Percentiles rank a stretch among this genome's conserved stretches.
Conservation (phyloP, 108 stramenopile species). For the Skeletonema tropicum region DNA sequence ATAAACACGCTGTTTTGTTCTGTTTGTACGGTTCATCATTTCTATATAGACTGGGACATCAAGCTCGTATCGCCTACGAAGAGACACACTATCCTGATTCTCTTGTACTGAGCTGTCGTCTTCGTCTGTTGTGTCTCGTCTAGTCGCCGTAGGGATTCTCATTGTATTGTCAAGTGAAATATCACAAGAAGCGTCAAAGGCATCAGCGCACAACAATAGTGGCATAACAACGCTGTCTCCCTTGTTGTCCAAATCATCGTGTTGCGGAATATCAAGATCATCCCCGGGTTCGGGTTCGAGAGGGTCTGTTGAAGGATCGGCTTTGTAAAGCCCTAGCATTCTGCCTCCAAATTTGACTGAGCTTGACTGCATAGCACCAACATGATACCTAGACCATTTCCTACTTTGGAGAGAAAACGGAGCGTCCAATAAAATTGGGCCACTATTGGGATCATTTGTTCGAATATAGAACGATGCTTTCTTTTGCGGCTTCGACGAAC, state of each 20-base stretch:
- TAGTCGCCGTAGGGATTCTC: neutral
- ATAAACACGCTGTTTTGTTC: slow-evolving; percentile 75
- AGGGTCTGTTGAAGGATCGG: slow-evolving; percentile 10
- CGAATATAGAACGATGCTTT: slow-evolving; percentile 71
- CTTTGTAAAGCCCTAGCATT: slow-evolving; percentile 75
- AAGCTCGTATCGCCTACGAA: slow-evolving; percentile 32
- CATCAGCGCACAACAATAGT: slow-evolving; percentile 26
- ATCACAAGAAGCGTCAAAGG: slow-evolving; percentile 3
- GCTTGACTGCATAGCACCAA: slow-evolving; percentile 72
- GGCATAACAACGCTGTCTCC: slow-evolving; percentile 44
- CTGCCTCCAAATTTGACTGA: slow-evolving; percentile 86
- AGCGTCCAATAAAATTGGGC: slow-evolving; percentile 62
- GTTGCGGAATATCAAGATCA: slow-evolving; percentile 47
- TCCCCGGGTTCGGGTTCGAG: slow-evolving; percentile 41
- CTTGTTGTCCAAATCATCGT: slow-evolving; percentile 49
- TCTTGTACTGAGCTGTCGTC: neutral
- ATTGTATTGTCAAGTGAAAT: slow-evolving; percentile 3
- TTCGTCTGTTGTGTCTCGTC: neutral
- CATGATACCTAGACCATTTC: slow-evolving; percentile 78
- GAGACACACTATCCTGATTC: neutral
- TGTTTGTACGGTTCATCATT: slow-evolving; percentile 76
- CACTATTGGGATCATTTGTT: slow-evolving; percentile 45
- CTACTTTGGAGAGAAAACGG: slow-evolving; percentile 72
- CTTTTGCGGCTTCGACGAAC: slow-evolving; percentile 60
- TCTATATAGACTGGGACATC: slow-evolving; percentile 91